phyloP scores from a whole-genome alignment of 2,329 filamentous ascomycete species.

The Leptoxyphium fumago region DNA sequence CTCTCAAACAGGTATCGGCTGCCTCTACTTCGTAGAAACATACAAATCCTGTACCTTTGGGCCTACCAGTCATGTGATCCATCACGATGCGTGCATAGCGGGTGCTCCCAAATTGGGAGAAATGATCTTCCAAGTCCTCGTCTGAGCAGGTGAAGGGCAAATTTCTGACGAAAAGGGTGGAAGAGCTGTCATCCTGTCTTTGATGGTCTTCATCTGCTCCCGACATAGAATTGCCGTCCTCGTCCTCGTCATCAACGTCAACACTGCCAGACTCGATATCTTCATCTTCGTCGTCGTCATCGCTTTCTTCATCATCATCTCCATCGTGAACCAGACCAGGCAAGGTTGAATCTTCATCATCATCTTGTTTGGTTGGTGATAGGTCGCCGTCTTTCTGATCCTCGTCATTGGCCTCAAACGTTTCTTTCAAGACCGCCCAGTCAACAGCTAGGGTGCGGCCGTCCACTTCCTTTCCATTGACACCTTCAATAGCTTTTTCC shows the following conservation, averaged over 20 bases:
- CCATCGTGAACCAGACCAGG: conserved; percentile 29
- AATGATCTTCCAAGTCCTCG: conserved; percentile 69
- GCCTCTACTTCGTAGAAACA: conserved; percentile 73
- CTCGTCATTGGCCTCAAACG: conserved; percentile 41
- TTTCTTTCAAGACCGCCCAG: conserved; percentile 86
- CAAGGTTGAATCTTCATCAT: conserved; percentile 29
- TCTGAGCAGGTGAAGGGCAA: conserved; percentile 81
- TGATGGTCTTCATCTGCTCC: conserved; percentile 25
- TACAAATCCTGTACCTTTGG: conserved; percentile 87
- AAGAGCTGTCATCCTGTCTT: conserved; percentile 46
- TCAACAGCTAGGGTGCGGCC: conserved; percentile 83
- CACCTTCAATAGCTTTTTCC: conserved; percentile 65
- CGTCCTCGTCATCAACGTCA: conserved; percentile 26
- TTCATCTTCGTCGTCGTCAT: conserved; percentile 18
- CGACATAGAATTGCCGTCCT: conserved; percentile 22
- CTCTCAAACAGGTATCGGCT: conserved; percentile 59
- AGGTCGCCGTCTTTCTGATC: conserved; percentile 18
- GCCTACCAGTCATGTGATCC: conserved; percentile 69
- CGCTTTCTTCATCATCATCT: conserved; percentile 25
- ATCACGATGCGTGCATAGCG: conserved; percentile 86
- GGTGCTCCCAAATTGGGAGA: conserved; percentile 72
- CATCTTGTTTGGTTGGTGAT: conserved; percentile 21
- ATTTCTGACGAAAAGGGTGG: conserved; percentile 85
- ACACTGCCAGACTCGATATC: conserved; percentile 31
- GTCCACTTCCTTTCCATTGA: conserved; percentile 85